A percentile compares a stretch with the other conserved stretches of the same genome.
Evolutionary conservation across 164 flowering plant species (phyloP).

Genomic region (Vitis labrusca): DNA sequence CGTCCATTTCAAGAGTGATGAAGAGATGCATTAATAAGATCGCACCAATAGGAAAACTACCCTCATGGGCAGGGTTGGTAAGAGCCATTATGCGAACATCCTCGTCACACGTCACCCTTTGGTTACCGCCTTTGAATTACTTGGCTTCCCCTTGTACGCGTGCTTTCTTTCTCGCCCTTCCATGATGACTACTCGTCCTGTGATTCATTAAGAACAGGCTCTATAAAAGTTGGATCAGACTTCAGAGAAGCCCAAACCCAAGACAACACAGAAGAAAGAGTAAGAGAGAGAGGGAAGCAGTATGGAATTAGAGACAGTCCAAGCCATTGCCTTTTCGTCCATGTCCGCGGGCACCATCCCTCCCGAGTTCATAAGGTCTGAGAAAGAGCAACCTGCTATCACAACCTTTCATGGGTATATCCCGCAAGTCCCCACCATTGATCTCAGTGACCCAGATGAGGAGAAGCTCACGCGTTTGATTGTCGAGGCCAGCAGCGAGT

Average conservation of each 20-base stretch:
- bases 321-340: constrained; percentile 22
- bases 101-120: no score
- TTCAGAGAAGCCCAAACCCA: neutral
- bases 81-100: no score
- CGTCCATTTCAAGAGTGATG: no score
- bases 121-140: no score
- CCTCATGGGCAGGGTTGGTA: no score
- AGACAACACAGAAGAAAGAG: constrained; percentile 19
- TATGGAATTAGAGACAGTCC: constrained; percentile 30
- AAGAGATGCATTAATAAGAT: no score
- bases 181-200: no score
- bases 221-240: no score
- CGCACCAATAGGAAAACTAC: no score
- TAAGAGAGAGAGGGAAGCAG: constrained; percentile 35
- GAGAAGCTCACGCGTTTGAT: constrained; percentile 27
- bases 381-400: constrained; percentile 34
- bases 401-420: constrained; percentile 28
- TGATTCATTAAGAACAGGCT: no score
- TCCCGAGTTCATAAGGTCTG: constrained; percentile 29
- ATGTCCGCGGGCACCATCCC: constrained; percentile 23
- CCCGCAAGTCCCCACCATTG: constrained; percentile 55
- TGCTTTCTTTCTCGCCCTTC: no score
- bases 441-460: constrained; percentile 38
- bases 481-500: constrained; percentile 44
- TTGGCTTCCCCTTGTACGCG: no score